Percentiles rank a stretch among this genome's conserved stretches.
These are phyloP conservation scores for Mycena metata DNA, from an alignment of 768 basidiomycete species.

Conservation along the genomic window DNA sequence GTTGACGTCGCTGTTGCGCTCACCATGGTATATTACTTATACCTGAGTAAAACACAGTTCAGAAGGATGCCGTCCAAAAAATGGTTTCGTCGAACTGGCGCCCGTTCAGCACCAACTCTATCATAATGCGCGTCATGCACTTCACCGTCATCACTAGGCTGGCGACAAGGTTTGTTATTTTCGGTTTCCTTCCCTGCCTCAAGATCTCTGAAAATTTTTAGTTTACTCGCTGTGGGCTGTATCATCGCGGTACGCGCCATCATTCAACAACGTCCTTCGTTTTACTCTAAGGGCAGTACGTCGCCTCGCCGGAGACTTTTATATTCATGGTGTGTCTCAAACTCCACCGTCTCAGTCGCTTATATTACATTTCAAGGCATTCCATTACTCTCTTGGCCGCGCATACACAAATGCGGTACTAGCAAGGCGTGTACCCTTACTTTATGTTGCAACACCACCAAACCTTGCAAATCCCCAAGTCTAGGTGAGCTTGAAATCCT, in stretches of 20 bases:
- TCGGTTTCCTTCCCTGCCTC: background rate
- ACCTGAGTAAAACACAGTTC: conserved; percentile 29
- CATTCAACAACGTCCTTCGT: background rate
- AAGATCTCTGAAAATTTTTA: background rate
- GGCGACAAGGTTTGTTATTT: conserved; percentile 25
- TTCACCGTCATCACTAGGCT: conserved; percentile 33
- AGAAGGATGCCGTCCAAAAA: conserved; percentile 3
- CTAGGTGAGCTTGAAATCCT: too few species aligned
- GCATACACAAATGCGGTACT: too few species aligned
- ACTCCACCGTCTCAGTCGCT: too few species aligned
- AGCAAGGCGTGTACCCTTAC: too few species aligned
- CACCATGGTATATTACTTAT: conserved; percentile 26
- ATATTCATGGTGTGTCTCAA: conserved; percentile 38
- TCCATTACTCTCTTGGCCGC: too few species aligned
- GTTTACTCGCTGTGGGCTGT: conserved; percentile 29
- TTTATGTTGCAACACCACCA: too few species aligned
- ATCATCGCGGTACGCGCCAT: conserved; percentile 21
- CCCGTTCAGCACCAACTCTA: conserved; percentile 18
- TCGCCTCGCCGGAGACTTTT: conserved; percentile 38
- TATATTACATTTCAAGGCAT: too few species aligned
- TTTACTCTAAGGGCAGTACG: conserved; percentile 28
- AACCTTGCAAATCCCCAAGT: too few species aligned
- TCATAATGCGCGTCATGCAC: conserved; percentile 20
- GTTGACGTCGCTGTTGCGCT: conserved; percentile 33
- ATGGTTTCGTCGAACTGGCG: background rate